Conservation (phyloP, 257 asterid species). For the Cruciata laevipes region DNA sequence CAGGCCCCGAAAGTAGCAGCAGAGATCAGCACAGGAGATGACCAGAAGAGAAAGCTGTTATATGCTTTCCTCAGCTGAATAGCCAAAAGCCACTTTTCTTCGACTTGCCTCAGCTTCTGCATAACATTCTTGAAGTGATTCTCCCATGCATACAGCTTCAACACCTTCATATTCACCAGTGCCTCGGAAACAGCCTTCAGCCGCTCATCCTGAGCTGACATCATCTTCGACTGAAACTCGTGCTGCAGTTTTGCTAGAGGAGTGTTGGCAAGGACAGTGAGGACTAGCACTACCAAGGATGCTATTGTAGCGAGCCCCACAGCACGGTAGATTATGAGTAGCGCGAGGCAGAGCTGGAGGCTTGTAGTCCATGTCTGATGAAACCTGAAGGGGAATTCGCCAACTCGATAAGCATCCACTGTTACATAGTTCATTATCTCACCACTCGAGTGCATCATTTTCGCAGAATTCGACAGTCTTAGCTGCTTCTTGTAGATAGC, state of each 20-base stretch:
- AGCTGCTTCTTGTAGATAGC: constrained; percentile 73
- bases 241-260: constrained; percentile 90
- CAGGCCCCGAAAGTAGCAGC: constrained; percentile 93
- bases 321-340: constrained; percentile 56
- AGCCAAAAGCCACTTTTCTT: constrained; percentile 68
- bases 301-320: constrained; percentile 85
- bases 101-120: constrained; percentile 44
- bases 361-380: constrained; percentile 89
- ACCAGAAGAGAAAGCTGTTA: constrained; percentile 80
- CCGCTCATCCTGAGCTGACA: constrained; percentile 85
- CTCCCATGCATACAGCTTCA: constrained; percentile 93
- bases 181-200: constrained; percentile 74
- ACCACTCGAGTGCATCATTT: constrained; percentile 63
- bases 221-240: constrained; percentile 66
- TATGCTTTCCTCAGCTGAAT: constrained; percentile 71
- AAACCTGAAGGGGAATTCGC: constrained; percentile 84
- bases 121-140: constrained; percentile 58
- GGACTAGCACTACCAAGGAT: constrained; percentile 50
- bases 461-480: constrained; percentile 67
- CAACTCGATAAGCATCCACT: constrained; percentile 82
- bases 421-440: constrained; percentile 85
- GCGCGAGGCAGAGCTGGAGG: constrained; percentile 70
- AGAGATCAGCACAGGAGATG: constrained; percentile 80
- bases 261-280: constrained; percentile 69
- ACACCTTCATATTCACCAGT: constrained; percentile 78